A percentile compares a stretch with the other conserved stretches of the same genome.
These are phyloP conservation scores for Botrytis paeoniae DNA, from an alignment of 2,329 filamentous ascomycete genomes.

Conservation along the genomic window DNA sequence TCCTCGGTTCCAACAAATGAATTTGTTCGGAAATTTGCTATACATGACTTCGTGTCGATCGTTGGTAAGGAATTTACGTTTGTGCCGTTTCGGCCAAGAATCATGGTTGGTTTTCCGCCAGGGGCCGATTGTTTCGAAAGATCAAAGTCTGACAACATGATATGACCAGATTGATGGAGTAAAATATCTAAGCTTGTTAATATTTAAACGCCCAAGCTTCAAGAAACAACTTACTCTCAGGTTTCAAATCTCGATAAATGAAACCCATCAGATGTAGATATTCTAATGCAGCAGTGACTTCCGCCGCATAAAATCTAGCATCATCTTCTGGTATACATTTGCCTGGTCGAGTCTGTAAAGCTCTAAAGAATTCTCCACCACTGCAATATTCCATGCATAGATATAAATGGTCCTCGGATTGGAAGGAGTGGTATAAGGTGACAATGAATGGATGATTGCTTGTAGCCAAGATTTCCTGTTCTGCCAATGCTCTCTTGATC, in stretches of 20 bases:
- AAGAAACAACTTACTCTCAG: slow-evolving; percentile 72
- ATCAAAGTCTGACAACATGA: slow-evolving; percentile 99
- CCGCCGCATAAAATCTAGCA: slow-evolving; percentile 93
- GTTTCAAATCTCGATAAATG: slow-evolving; percentile 97
- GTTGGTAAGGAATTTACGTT: slow-evolving; percentile 84
- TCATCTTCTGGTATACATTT: slow-evolving; percentile 98
- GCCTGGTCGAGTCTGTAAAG: slow-evolving; percentile 90
- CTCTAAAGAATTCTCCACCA: slow-evolving; percentile 96
- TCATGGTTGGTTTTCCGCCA: slow-evolving; percentile 96
- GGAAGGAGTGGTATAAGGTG: slow-evolving; percentile 97
- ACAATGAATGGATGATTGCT: slow-evolving; percentile 99
- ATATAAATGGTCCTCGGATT: slow-evolving; percentile 97
- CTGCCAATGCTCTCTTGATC: slow-evolving; percentile 95
- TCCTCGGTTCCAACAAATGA: slow-evolving; percentile 98
- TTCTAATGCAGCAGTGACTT: slow-evolving; percentile 93
- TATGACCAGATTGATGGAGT: slow-evolving; percentile 97
- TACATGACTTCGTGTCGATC: slow-evolving; percentile 98
- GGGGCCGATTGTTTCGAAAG: slow-evolving; percentile 96
- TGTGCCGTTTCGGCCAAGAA: slow-evolving; percentile 78
- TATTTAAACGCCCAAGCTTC: slow-evolving; percentile 25
- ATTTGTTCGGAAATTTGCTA: slow-evolving; percentile 96
- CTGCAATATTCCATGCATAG: slow-evolving; percentile 99
- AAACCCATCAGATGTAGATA: slow-evolving; percentile 99
- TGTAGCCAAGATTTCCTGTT: slow-evolving; percentile 96
- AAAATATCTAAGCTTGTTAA: slow-evolving; percentile 72